Base-by-base conservation (phyloP, 768 basidiomycete species). In the Solioccasus polychromus region DNA sequence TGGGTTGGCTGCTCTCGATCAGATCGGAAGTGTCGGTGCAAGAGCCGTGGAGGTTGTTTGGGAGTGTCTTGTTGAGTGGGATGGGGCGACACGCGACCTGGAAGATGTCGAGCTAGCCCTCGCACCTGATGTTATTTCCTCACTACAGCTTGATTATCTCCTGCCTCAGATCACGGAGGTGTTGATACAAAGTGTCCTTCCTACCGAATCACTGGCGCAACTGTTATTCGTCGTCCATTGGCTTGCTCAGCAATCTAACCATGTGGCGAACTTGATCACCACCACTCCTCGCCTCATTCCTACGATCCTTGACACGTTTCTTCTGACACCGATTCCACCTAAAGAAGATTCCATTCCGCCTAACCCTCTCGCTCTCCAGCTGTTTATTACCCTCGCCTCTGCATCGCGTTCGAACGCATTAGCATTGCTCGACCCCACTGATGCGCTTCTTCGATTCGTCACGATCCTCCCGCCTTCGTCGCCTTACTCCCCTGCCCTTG, bases 61-160 rank as follows among this genome's bases (percentile, higher is more conserved):
- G 86, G 78, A 80, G 47, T 83, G 82, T 42, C 60, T 87, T 20
- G 86, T 85, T 1, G 75, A 70, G n/a, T 88, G 84, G 83, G 73
- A 83, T 47, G 50, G 20, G 54, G 11, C 63, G 17, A 24, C 45
- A 29, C 44, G 39, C 3, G 54, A 51, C 3, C 15, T 67, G 8
- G 70, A 70, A 18, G 77, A 74, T 3, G 69, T 82, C 7, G 84
- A 88, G 32, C 58, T 55, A 30, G 22, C 7, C 26, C 48, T 52
- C 38, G 63, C 42, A 35, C 62, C 39, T n/a, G 55, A 47, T 17
- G 11, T 47, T 11, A 42, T 58, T 22, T 40, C 60, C 6, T 45
- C 42, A 9, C 46, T 62, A n/a, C 59, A 59, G 22, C 61, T 77
- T 1, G 60, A 70, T n/a, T 67, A 69, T 42, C 48, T 80, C 35